Base-by-base conservation (phyloP, 345 rosid genomes). In the Hibiscus syriacus region DNA sequence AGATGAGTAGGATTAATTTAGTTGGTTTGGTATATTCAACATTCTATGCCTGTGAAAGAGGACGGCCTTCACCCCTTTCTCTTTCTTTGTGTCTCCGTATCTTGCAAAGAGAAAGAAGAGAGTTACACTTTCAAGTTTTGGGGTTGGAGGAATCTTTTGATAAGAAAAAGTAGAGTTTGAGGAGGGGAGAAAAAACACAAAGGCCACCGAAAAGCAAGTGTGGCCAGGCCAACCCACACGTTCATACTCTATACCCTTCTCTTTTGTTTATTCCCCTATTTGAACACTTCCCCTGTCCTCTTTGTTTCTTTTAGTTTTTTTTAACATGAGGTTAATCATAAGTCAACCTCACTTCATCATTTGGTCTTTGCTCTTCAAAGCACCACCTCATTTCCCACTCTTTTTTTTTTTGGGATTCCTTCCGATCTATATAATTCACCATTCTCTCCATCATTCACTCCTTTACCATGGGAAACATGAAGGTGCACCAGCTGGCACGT, bases 281-380 rank as follows among this genome's bases (percentile, higher is more conserved):
- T 56, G 55, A 61, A n/a, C n/a, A n/a, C 55, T 62, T 13, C n/a
- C n/a, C n/a, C n/a, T n/a, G n/a, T n/a, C n/a, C 39, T 67, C 45
- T n/a, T 16, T 59, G 13, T 55, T 22, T 64, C 71, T 67, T 20
- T 57, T 17, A 9, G 13, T 65, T 70, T 77, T n/a, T n/a, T 41
- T 71, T 64, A 32, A 64, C 45, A 19, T 8, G 23, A 27, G 61
- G 76, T 71, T 79, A 77, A 77, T 75, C 80, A 70, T 70, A 89
- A 87, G 98, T 94, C 99, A 94, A 94, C 98, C 96, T 81, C 79
- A 50, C 74, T 92, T 79, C 90, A 94, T 94, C 87, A 93, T 93
- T 89, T 89, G 97, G 97, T 87, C 97, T 86, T 81, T 82, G 82
- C 81, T 89, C 74, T 86, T 76, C 73, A 67, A 71, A 72, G 79